These are phyloP conservation scores for Starmera stellimalicola DNA, from an alignment of 1,139 yeast genomes.

Conservation along the genomic window DNA sequence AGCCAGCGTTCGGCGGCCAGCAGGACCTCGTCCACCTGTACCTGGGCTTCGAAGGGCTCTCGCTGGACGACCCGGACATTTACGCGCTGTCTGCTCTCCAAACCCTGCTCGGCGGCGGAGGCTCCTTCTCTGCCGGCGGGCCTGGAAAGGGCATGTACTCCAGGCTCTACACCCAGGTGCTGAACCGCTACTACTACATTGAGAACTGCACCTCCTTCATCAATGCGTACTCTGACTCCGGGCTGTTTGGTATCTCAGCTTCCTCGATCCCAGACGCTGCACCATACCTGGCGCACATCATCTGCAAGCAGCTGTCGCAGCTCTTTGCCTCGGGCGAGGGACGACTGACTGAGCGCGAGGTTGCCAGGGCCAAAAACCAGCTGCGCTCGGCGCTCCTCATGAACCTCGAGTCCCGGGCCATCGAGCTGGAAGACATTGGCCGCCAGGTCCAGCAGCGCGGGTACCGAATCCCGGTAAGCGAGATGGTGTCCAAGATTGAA, in stretches of 20 bases:
- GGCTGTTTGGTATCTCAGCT: slow-evolving; percentile 82
- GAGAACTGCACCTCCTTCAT: slow-evolving; percentile 86
- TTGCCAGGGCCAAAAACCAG: slow-evolving; percentile 85
- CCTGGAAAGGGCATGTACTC: slow-evolving; percentile 99
- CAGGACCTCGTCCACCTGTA: slow-evolving; percentile 85
- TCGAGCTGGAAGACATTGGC: slow-evolving; percentile 89
- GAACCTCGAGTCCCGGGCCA: slow-evolving; percentile 89
- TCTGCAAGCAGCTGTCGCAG: slow-evolving; percentile 65
- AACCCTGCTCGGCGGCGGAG: slow-evolving; percentile 94
- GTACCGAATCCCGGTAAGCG: slow-evolving; percentile 64
- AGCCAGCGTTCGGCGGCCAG: slow-evolving; percentile 60
- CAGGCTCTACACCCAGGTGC: slow-evolving; percentile 79
- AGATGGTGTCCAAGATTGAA: slow-evolving; percentile 77
- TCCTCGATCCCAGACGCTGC: slow-evolving; percentile 85
- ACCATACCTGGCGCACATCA: slow-evolving; percentile 69
- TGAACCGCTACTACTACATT: slow-evolving; percentile 85
- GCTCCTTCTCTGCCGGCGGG: slow-evolving; percentile 97
- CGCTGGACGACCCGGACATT: slow-evolving; percentile 77
- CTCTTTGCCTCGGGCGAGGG: slow-evolving; percentile 42
- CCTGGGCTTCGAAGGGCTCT: slow-evolving; percentile 81
- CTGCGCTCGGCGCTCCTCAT: slow-evolving; percentile 79
- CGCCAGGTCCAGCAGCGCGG: slow-evolving; percentile 88
- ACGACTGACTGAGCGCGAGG: slow-evolving; percentile 59
- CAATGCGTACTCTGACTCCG: slow-evolving; percentile 85
- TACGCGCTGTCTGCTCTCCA: slow-evolving; percentile 89